A percentile compares a stretch with the other conserved stretches of the same genome.
phyloP scores from a whole-genome alignment of 768 basidiomycete genomes.

The Mycena amicta region DNA sequence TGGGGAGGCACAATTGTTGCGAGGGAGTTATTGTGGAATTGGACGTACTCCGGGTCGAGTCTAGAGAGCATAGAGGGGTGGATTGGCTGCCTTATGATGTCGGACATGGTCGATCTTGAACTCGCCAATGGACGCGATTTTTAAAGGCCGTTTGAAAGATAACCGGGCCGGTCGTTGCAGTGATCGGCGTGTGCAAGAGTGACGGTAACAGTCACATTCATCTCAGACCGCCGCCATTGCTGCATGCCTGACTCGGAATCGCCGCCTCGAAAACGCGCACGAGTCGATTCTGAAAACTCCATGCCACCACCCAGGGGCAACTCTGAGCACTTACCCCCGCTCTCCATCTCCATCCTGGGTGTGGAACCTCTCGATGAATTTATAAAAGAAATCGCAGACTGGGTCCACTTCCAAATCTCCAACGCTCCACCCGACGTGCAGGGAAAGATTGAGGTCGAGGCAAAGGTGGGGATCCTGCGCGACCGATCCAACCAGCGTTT shows the following conservation, averaged over 20 bases:
- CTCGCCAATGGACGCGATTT: background rate
- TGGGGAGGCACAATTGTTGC: conserved; percentile 52
- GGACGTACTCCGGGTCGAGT: conserved; percentile 69
- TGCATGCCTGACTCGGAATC: conserved; percentile 22
- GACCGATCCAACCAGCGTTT: conserved; percentile 63
- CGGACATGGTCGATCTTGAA: conserved; percentile 11
- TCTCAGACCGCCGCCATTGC: no score
- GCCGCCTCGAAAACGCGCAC: conserved; percentile 35
- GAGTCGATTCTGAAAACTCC: conserved; percentile 29
- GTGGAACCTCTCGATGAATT: conserved; percentile 94
- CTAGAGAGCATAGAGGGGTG: conserved; percentile 58
- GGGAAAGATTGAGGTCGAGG: conserved; percentile 83
- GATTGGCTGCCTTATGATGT: conserved; percentile 48
- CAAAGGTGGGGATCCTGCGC: conserved; percentile 79
- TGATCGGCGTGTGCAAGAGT: background rate
- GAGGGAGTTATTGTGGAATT: conserved; percentile 58
- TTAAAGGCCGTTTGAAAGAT: background rate
- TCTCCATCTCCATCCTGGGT: conserved; percentile 81
- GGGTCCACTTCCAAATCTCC: conserved; percentile 71
- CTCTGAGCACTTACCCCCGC: conserved; percentile 44
- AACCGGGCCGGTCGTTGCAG: background rate
- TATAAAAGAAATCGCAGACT: conserved; percentile 89
- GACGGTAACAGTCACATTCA: no score
- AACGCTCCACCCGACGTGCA: conserved; percentile 52
- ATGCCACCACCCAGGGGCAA: conserved; percentile 37